These are phyloP conservation scores for Fragilaria crotonensis DNA, from an alignment of 108 stramenopile species.

Conservation along the genomic window DNA sequence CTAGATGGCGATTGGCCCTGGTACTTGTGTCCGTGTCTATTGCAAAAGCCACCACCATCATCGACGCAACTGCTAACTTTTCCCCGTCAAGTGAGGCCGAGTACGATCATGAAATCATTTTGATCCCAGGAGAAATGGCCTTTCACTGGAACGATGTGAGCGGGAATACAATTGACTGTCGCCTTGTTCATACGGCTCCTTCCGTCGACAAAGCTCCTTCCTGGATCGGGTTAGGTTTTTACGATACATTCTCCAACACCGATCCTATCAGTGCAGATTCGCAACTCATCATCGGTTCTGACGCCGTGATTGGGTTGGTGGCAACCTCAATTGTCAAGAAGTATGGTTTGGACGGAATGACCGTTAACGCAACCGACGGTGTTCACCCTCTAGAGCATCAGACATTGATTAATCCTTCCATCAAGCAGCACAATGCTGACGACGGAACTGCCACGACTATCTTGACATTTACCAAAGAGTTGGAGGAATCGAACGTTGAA, in stretches of 20 bases:
- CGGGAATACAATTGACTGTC: constrained; percentile 10
- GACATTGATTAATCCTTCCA: constrained; percentile 7
- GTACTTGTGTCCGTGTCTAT: too few species aligned
- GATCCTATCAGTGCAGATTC: constrained; percentile 1
- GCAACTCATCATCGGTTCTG: constrained; percentile 11
- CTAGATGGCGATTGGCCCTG: too few species aligned
- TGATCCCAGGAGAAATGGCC: constrained; percentile 10
- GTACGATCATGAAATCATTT: constrained; percentile 11
- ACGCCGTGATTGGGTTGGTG: constrained; percentile 22
- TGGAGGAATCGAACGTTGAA: background rate
- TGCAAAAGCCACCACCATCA: too few species aligned
- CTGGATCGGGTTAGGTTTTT: constrained; percentile 19
- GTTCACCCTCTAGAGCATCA: constrained; percentile 3
- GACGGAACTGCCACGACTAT: constrained; percentile 11
- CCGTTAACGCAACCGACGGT: constrained; percentile 5
- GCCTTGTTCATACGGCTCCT: constrained; percentile 11
- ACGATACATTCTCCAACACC: constrained; percentile 4
- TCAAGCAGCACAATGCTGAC: constrained; percentile 14
- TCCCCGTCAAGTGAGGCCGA: constrained; percentile 6
- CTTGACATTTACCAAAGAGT: constrained; percentile 16
- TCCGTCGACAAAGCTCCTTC: constrained; percentile 18
- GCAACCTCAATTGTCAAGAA: constrained; percentile 3
- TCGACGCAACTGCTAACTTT: constrained; percentile 17
- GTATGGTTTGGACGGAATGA: constrained; percentile 7
- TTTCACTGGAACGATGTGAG: constrained; percentile 24